Evolutionary conservation across 306 rosid genomes (phyloP), one percentile per base, ranked within the genome.

Genomic region (Echinosophora koreensis): DNA sequence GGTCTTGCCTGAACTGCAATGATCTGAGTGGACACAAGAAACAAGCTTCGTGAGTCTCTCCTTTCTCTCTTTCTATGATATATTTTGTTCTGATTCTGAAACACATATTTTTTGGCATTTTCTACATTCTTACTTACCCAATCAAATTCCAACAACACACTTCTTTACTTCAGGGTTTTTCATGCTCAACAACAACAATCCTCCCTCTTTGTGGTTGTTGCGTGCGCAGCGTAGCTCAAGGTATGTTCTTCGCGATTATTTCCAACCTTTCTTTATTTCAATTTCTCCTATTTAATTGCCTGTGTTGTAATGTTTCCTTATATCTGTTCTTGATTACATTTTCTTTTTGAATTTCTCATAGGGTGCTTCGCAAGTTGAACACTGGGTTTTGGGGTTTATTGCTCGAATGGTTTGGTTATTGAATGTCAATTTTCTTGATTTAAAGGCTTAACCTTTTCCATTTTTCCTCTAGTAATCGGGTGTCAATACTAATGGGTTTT

Each of bases 211-310:
- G n/a, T n/a, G n/a, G n/a, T n/a, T n/a, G n/a, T n/a, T n/a, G n/a
- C n/a, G n/a, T n/a, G 30, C 2, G 17, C 60, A 59, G 42, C 81
- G 61, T 64, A 62, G 76, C 79, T 81, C 63, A 16, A 79, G 96
- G 91, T 90, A 60, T 69, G 69, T 66, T 66, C 51, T 47, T 15
- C 8, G 6, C 44, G 2, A 10, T 74, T 51, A 75, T 87, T 61
- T 63, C 14, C 14, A 27, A 79, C 0, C 66, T 51, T 61, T 18
- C 38, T 16, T 35, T 63, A 8, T 67, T 66, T 32, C 18, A 37
- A 15, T 60, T 8, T 73, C 64, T n/a, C 62, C 12, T 77, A 44
- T 87, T 63, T 54, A 56, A 42, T 74, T 16, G 42, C 49, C 42
- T 54, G 17, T 69, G 12, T 59, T 76, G 39, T 73, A 35, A 38